Evolutionary conservation across 352 stramenopile genomes (phyloP).

Genomic region (Blastocystis hominis): DNA sequence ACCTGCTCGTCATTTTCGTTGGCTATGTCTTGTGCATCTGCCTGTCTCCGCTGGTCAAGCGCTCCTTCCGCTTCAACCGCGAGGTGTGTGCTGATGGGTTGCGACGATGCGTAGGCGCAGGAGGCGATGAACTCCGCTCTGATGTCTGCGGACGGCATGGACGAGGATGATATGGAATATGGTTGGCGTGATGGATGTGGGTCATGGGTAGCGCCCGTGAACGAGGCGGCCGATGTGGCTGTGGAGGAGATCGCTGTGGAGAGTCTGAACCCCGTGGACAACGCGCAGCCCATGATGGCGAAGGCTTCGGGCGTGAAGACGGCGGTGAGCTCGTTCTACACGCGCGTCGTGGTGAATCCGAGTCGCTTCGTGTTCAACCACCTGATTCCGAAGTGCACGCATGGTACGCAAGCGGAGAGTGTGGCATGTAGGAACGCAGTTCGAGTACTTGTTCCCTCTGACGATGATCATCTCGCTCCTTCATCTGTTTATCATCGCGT

Average conservation of each 20-base stretch:
- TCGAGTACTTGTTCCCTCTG: conserved; percentile 21
- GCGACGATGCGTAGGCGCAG: not conserved
- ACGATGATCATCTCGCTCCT: not conserved
- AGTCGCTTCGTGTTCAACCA: not conserved
- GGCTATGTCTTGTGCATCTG: not conserved
- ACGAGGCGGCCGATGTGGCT: not conserved
- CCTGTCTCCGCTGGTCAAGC: not conserved
- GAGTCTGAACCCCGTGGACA: not conserved
- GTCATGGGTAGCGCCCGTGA: not conserved
- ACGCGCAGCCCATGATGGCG: not conserved
- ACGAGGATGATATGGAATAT: not conserved
- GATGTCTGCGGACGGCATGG: not conserved
- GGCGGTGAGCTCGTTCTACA: not conserved
- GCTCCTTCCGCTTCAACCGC: not conserved
- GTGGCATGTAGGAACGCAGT: not conserved
- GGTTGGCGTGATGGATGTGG: not conserved
- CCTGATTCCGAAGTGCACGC: conserved; percentile 5
- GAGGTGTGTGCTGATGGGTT: not conserved
- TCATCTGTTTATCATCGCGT: not conserved
- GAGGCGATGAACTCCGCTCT: not conserved
- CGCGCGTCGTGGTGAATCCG: not conserved
- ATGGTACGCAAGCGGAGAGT: not conserved
- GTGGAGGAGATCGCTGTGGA: not conserved
- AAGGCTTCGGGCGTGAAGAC: not conserved
- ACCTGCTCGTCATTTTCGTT: not conserved